Conservation (phyloP, 805 yeast species). For the Candida pseudoglaebosa region DNA sequence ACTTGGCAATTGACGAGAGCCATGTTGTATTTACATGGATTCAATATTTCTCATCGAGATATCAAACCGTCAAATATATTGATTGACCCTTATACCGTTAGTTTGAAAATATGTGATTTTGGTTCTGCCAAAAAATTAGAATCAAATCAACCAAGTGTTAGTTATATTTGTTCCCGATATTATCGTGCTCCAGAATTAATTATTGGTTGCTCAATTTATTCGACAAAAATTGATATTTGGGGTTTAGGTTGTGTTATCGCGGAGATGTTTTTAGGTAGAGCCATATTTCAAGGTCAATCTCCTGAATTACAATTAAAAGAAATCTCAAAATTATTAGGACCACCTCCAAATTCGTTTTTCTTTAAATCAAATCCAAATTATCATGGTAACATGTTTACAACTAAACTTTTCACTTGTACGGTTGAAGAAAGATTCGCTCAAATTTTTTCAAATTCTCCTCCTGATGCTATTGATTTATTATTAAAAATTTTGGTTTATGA, state of each 20-base stretch:
- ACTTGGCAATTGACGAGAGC: conserved; percentile 79
- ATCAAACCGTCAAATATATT: conserved; percentile 79
- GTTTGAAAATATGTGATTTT: conserved; percentile 76
- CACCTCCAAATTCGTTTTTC: conserved; percentile 68
- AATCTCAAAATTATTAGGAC: conserved; percentile 85
- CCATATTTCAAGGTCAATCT: conserved; percentile 92
- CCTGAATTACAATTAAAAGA: conserved; percentile 87
- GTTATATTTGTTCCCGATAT: conserved; percentile 93
- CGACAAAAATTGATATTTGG: conserved; percentile 95
- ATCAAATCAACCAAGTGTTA: conserved; percentile 79
- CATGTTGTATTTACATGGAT: conserved; percentile 76
- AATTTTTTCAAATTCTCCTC: conserved; percentile 64
- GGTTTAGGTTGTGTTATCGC: conserved; percentile 96
- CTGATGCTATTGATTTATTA: conserved; percentile 81
- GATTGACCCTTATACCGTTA: conserved; percentile 65
- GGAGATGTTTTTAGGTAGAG: conserved; percentile 87
- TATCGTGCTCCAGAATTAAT: conserved; percentile 95
- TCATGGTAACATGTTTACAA: conserved; percentile 69
- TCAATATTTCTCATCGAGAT: conserved; percentile 80
- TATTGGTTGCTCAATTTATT: conserved; percentile 82
- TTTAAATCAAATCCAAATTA: conserved; percentile 72
- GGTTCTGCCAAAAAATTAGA: conserved; percentile 82
- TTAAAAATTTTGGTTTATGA: conserved; percentile 82
- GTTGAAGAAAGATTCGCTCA: conserved; percentile 48
- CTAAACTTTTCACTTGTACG: conserved; percentile 55